Evolutionary conservation across 176 grass and related monocot species (phyloP).

Genomic region (Ensete glaucum): DNA sequence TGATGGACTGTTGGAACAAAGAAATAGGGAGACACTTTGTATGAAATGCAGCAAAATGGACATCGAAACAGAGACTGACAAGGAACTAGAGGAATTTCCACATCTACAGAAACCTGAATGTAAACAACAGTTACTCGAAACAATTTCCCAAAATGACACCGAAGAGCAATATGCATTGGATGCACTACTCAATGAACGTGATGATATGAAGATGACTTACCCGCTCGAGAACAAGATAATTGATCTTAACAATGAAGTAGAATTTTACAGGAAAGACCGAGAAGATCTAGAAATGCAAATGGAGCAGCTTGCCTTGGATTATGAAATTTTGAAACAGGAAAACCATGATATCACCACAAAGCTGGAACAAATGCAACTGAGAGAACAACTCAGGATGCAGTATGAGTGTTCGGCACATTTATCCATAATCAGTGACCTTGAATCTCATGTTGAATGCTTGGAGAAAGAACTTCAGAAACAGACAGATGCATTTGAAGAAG

Average conservation of each 20-base stretch:
- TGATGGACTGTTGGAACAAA: slow-evolving; percentile 75
- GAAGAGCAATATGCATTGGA: slow-evolving; percentile 62
- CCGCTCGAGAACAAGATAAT: slow-evolving; percentile 54
- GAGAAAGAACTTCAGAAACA: slow-evolving; percentile 73
- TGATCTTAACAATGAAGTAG: slow-evolving; percentile 70
- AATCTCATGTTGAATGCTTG: slow-evolving; percentile 60
- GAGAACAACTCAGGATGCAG: slow-evolving; percentile 87
- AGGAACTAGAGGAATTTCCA: slow-evolving; percentile 36
- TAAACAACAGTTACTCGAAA: slow-evolving; percentile 41
- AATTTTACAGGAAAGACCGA: slow-evolving; percentile 87
- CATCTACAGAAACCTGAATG: slow-evolving; percentile 37
- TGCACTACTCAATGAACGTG: slow-evolving; percentile 51
- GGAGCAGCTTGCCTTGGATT: slow-evolving; percentile 96
- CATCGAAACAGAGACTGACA: neutral
- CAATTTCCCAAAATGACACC: slow-evolving; percentile 29
- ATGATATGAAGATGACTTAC: slow-evolving; percentile 23
- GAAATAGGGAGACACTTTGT: slow-evolving; percentile 53
- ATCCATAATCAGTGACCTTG: slow-evolving; percentile 78
- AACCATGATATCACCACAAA: slow-evolving; percentile 81
- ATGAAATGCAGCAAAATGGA: slow-evolving; percentile 13
- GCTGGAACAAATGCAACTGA: slow-evolving; percentile 81
- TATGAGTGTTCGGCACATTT: slow-evolving; percentile 96
- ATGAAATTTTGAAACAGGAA: slow-evolving; percentile 98
- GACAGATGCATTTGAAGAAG: slow-evolving; percentile 58
- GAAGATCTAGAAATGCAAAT: slow-evolving; percentile 98